These are phyloP conservation scores for Alternaria atra DNA, from an alignment of 2,329 filamentous ascomycete species.

Conservation along the genomic window DNA sequence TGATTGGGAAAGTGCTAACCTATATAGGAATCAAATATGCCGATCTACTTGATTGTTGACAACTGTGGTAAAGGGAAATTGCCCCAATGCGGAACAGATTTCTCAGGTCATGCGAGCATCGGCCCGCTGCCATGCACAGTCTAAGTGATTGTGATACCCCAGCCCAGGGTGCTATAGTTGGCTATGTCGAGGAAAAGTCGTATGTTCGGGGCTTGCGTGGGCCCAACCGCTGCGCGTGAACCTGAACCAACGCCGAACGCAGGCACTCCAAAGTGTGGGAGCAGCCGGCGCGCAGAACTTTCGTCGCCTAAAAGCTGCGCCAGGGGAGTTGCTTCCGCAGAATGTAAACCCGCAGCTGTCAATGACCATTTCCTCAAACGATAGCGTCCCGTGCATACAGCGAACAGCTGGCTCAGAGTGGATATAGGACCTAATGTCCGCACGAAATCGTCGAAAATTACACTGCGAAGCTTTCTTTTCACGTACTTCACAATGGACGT, in stretches of 20 bases:
- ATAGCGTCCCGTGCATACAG: background rate
- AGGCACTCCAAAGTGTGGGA: background rate
- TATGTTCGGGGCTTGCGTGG: constrained; percentile 3
- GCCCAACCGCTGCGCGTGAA: background rate
- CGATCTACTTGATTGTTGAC: too few relatives aligned
- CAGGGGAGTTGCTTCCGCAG: background rate
- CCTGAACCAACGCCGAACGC: background rate
- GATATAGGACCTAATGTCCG: background rate
- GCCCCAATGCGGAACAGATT: too few relatives aligned
- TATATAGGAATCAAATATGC: too few relatives aligned
- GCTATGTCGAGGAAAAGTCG: constrained; percentile 6
- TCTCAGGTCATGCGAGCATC: too few relatives aligned
- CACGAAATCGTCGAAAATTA: background rate
- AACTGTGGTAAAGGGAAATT: too few relatives aligned
- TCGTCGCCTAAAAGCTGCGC: background rate
- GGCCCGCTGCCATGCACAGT: background rate
- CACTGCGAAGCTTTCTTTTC: background rate
- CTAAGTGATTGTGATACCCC: background rate
- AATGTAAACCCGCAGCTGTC: constrained; percentile 4
- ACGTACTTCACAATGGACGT: background rate
- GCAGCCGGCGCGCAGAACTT: background rate
- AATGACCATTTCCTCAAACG: constrained; percentile 1
- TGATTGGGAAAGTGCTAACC: too few relatives aligned
- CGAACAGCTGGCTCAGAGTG: background rate
- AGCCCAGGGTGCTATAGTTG: background rate